These are phyloP conservation scores for Pseudocercospora fijiensis DNA, from an alignment of 2,329 filamentous ascomycete genomes.

Conservation along the genomic window DNA sequence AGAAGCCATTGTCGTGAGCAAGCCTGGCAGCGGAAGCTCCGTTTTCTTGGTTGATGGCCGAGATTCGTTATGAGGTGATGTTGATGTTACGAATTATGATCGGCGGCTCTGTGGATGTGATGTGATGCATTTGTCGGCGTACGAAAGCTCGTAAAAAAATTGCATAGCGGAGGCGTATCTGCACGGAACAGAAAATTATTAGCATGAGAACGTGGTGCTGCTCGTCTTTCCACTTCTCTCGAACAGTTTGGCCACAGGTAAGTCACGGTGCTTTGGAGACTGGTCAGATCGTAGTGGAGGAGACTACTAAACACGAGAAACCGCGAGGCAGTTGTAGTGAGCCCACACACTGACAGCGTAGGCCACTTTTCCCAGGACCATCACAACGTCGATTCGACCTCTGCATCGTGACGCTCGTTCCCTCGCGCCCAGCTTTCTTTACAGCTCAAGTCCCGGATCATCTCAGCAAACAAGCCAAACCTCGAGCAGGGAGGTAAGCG, in stretches of 20 bases:
- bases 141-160: neutral
- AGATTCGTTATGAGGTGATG: slow-evolving; percentile 13
- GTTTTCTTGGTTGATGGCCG: slow-evolving; percentile 36
- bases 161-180: neutral
- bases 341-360: neutral
- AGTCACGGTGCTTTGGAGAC: neutral
- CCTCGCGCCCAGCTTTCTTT: no score
- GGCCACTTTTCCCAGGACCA: no score
- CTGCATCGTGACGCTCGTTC: no score
- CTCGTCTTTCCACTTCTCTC: neutral
- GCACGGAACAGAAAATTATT: neutral
- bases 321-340: neutral
- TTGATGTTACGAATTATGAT: neutral
- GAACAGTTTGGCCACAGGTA: neutral
- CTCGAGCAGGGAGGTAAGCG: no score
- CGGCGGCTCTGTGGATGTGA: neutral
- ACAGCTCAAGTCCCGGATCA: no score
- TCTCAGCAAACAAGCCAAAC: no score
- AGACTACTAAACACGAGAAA: neutral
- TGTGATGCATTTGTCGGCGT: neutral
- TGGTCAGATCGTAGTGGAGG: neutral
- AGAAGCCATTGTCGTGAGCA: slow-evolving; percentile 82
- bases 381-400: no score
- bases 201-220: neutral
- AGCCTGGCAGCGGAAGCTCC: slow-evolving; percentile 70